phyloP scores from a whole-genome alignment of 305 asterid genomes.

The Solanum hybrid region DNA sequence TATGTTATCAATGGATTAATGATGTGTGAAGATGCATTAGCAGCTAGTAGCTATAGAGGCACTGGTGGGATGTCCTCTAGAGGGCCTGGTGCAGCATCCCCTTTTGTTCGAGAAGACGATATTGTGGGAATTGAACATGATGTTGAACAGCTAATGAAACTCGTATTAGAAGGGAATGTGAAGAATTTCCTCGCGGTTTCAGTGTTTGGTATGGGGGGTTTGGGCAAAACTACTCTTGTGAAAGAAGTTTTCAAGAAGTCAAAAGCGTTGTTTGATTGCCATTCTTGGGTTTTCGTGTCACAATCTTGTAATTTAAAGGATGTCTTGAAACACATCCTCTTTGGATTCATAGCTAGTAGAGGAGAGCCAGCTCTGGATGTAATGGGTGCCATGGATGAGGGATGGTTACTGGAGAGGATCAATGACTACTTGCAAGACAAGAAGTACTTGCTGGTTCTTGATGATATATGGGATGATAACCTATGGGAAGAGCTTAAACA shows the following conservation, averaged over 20 bases:
- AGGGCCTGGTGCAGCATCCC: slow-evolving; percentile 14
- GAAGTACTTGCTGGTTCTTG: slow-evolving; percentile 20
- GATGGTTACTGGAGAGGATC: slow-evolving; percentile 17
- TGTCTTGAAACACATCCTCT: slow-evolving; percentile 10
- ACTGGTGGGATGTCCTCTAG: slow-evolving; percentile 3
- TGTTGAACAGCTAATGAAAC: background rate
- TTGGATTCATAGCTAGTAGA: slow-evolving; percentile 12
- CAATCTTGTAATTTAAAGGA: background rate
- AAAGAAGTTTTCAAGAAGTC: slow-evolving; percentile 7
- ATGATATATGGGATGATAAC: slow-evolving; percentile 24
- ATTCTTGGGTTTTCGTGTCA: slow-evolving; percentile 7
- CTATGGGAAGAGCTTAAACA: slow-evolving; percentile 18
- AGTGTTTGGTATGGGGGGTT: slow-evolving; percentile 17
- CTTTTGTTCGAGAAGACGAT: slow-evolving; percentile 9
- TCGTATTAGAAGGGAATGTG: slow-evolving; percentile 6
- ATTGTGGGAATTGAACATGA: slow-evolving; percentile 12
- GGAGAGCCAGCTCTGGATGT: slow-evolving; percentile 3
- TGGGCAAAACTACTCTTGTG: slow-evolving; percentile 20
- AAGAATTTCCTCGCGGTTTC: slow-evolving; percentile 4
- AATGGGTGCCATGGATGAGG: slow-evolving; percentile 12
- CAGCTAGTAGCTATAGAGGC: slow-evolving; percentile 6
- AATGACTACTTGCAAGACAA: slow-evolving; percentile 9
- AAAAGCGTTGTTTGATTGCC: slow-evolving; percentile 1
- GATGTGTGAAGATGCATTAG: slow-evolving; percentile 11
- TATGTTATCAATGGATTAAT: slow-evolving; percentile 5